Evolutionary conservation across 2,329 filamentous ascomycete genomes (phyloP), one percentile per base, ranked within the genome.

Genomic region (Talaromyces sp.): DNA sequence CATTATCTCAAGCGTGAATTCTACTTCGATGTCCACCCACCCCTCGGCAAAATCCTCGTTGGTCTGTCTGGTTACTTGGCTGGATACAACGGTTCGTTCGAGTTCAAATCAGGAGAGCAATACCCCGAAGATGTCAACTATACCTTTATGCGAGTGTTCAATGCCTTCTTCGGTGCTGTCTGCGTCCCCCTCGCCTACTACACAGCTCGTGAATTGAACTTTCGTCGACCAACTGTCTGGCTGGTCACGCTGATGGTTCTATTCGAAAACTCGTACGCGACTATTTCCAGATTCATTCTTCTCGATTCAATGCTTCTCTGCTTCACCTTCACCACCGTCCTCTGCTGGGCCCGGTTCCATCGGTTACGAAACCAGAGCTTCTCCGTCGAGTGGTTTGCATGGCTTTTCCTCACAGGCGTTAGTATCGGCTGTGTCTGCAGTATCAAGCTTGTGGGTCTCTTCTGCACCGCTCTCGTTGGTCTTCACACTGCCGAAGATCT

Each of bases 1-100:
- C 94, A 99, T 81, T 99, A 99, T 80, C 89, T 99, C 76, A 97
- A 99, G 80, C 92, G 94, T 79, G 95, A 99, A 80, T 97, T 98
- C 84, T 99, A 99, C 86, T 99, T 99, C 82, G 92, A 96, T 84
- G 91, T 96, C 66, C 92, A 96, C 79, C 95, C 95, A 70, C 95
- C 95, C 63, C 88, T 99, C 68, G 95, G 95, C 77, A 99, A 99
- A 84, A 98, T 99, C 88, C 88, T 99, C 65, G 94, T 99, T 72
- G 95, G 95, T 68, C 86, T 99, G 61, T 98, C 95, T 6, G 95
- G 95, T 76, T 96, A 96, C 76, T 85, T 99, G 68, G 96, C 94
- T 70, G 94, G 94, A 70, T 99, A 99, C 84, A 99, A 99, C 83
- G 95, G 95, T 66, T 96, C 94, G 3, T 99, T 99, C 80, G 95